A percentile compares a stretch with the other conserved stretches of the same genome.
phyloP scores from a whole-genome alignment of 345 rosid species.

The Dimocarpus longan region DNA sequence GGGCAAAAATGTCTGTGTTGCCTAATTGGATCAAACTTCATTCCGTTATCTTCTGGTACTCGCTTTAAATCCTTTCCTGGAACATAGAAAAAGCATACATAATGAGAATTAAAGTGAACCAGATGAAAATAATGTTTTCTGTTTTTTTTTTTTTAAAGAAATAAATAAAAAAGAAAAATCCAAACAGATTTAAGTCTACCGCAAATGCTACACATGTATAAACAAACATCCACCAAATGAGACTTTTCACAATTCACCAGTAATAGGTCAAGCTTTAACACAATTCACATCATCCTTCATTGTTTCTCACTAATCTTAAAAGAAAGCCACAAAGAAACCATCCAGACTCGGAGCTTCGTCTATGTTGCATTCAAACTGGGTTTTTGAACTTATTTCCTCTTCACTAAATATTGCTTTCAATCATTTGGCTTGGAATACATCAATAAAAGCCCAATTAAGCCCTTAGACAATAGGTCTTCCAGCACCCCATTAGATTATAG shows the following conservation, averaged over 20 bases:
- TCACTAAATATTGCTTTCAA: too few species aligned
- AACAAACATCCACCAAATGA: neutral
- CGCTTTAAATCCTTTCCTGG: constrained; percentile 40
- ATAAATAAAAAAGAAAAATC: neutral
- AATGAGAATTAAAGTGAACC: neutral
- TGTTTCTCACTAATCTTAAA: too few species aligned
- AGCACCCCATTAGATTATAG: too few species aligned
- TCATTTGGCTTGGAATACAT: too few species aligned
- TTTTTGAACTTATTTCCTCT: too few species aligned
- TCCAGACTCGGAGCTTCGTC: too few species aligned
- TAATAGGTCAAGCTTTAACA: neutral
- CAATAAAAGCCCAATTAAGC: too few species aligned
- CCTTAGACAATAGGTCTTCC: too few species aligned
- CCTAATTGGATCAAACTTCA: constrained; percentile 86
- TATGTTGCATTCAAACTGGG: too few species aligned
- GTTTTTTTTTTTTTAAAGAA: neutral
- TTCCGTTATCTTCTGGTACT: constrained; percentile 38
- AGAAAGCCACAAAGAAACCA: too few species aligned
- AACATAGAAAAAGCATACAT: constrained; percentile 23
- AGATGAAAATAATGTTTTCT: neutral
- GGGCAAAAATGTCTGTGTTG: constrained; percentile 97
- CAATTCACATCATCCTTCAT: too few species aligned
- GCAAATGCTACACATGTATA: constrained; percentile 20
- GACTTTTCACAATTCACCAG: neutral
- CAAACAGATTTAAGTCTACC: neutral